Evolutionary conservation across 768 basidiomycete genomes (phyloP).

Genomic region (Paxillus rubicundulus): DNA sequence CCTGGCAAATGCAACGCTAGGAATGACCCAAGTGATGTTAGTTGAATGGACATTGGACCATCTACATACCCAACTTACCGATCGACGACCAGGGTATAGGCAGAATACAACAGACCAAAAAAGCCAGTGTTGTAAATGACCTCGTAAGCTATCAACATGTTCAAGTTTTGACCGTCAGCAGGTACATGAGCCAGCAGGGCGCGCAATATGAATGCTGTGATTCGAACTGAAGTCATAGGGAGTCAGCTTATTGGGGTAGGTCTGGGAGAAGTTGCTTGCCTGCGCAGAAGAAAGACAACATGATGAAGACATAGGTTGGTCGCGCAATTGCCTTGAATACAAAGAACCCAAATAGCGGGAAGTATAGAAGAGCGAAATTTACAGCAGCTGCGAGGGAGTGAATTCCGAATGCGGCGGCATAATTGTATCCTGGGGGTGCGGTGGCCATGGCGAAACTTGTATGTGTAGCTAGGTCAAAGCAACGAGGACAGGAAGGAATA

Average conservation of each 20-base stretch:
- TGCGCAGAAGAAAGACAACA: constrained; percentile 26
- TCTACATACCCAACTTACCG: constrained; percentile 21
- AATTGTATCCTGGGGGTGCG: constrained; percentile 7
- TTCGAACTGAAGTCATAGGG: constrained; percentile 7
- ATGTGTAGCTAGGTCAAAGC: neutral
- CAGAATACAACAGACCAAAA: constrained; percentile 30
- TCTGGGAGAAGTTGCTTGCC: constrained; percentile 9
- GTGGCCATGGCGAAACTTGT: constrained; percentile 4
- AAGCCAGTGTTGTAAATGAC: constrained; percentile 36
- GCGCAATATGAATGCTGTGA: constrained; percentile 18
- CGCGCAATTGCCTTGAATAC: constrained; percentile 11
- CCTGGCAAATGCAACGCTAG: constrained; percentile 11
- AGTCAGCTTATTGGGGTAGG: neutral
- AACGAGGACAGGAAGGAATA: neutral
- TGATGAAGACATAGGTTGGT: constrained; percentile 20
- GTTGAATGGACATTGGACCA: neutral
- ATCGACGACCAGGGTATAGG: constrained; percentile 27
- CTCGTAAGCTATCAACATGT: constrained; percentile 27
- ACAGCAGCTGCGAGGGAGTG: constrained; percentile 24
- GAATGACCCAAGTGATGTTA: neutral
- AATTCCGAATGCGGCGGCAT: constrained; percentile 20
- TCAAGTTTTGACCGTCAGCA: constrained; percentile 19
- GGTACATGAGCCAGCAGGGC: constrained; percentile 12
- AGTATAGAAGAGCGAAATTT: constrained; percentile 27
- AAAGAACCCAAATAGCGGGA: constrained; percentile 15